Evolutionary conservation across 2,329 filamentous ascomycete species (phyloP).

Genomic region (Colletotrichum sidae): DNA sequence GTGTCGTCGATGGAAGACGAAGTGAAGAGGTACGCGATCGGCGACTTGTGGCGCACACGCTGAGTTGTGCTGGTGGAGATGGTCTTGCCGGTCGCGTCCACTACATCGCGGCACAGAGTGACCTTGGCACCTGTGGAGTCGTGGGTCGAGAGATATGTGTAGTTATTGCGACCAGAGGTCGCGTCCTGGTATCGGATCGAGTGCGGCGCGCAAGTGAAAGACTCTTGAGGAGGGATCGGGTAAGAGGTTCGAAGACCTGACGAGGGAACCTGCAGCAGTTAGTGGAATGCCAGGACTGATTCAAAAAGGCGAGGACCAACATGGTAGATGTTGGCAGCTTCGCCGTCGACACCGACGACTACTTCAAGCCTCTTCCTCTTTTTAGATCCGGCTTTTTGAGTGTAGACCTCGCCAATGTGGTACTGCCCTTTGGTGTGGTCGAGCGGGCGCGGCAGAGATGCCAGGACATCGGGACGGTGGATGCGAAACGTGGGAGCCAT

Average conservation of each 20-base stretch:
- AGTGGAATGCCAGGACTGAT: slow-evolving; percentile 36
- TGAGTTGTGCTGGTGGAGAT: slow-evolving; percentile 61
- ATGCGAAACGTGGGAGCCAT: slow-evolving; percentile 73
- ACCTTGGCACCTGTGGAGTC: slow-evolving; percentile 62
- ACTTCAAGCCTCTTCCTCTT: slow-evolving; percentile 74
- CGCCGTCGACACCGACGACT: slow-evolving; percentile 73
- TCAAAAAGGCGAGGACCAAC: slow-evolving; percentile 51
- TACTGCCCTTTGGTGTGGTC: slow-evolving; percentile 60
- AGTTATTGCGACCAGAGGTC: slow-evolving; percentile 63
- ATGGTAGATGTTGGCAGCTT: slow-evolving; percentile 75
- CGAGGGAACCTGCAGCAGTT: slow-evolving; percentile 64
- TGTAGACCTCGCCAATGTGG: slow-evolving; percentile 71
- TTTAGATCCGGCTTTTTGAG: slow-evolving; percentile 67
- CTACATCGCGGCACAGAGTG: slow-evolving; percentile 69
- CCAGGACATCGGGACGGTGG: slow-evolving; percentile 73
- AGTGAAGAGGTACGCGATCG: slow-evolving; percentile 58
- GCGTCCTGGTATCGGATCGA: slow-evolving; percentile 66
- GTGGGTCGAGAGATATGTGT: slow-evolving; percentile 70
- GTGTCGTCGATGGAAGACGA: slow-evolving; percentile 40
- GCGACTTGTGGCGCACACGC: slow-evolving; percentile 44
- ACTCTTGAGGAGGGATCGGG: slow-evolving; percentile 73
- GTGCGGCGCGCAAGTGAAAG: slow-evolving; percentile 71
- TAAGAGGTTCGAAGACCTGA: slow-evolving; percentile 74
- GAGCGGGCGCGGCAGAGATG: slow-evolving; percentile 68
- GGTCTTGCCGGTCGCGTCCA: slow-evolving; percentile 63